phyloP scores from a whole-genome alignment of 2,329 filamentous ascomycete genomes.

The Aphanocladium album region DNA sequence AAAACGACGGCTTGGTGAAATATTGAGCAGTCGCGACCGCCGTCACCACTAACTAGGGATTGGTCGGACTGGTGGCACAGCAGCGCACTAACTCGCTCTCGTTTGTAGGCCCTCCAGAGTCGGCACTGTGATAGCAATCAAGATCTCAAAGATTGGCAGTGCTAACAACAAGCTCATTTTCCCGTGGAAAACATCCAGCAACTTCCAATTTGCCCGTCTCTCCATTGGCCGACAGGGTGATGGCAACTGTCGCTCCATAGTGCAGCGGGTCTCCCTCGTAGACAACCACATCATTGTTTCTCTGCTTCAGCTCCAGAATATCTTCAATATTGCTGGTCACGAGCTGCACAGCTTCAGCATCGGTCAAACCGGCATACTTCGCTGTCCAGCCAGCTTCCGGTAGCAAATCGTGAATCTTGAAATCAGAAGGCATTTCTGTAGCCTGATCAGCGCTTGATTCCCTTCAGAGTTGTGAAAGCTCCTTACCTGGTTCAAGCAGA shows the following conservation, averaged over 20 bases:
- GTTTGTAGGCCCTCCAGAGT: too few species aligned
- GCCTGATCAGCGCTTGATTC: background rate
- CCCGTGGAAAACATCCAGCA: constrained; percentile 27
- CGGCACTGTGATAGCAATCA: too few species aligned
- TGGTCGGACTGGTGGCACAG: too few species aligned
- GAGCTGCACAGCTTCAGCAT: constrained; percentile 30
- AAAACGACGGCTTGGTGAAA: too few species aligned
- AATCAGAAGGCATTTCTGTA: constrained; percentile 26
- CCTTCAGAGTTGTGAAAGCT: background rate
- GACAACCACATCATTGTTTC: constrained; percentile 34
- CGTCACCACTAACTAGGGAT: too few species aligned
- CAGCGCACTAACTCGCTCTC: too few species aligned
- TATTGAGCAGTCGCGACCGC: too few species aligned
- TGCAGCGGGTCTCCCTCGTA: constrained; percentile 39
- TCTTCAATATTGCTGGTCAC: constrained; percentile 37
- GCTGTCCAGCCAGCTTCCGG: constrained; percentile 36
- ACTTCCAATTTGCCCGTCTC: constrained; percentile 25
- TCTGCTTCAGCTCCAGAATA: constrained; percentile 32
- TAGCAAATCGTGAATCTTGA: constrained; percentile 33
- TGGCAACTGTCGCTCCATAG: constrained; percentile 33
- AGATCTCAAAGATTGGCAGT: too few species aligned
- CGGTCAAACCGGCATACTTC: constrained; percentile 33
- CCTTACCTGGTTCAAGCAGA: constrained; percentile 22
- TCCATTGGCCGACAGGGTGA: constrained; percentile 28
- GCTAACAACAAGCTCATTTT: constrained; percentile 1